A percentile compares a stretch with the other conserved stretches of the same genome.
These are phyloP conservation scores for Melanomma pulvis-pyrius DNA, from an alignment of 495 filamentous ascomycete genomes.

Conservation along the genomic window DNA sequence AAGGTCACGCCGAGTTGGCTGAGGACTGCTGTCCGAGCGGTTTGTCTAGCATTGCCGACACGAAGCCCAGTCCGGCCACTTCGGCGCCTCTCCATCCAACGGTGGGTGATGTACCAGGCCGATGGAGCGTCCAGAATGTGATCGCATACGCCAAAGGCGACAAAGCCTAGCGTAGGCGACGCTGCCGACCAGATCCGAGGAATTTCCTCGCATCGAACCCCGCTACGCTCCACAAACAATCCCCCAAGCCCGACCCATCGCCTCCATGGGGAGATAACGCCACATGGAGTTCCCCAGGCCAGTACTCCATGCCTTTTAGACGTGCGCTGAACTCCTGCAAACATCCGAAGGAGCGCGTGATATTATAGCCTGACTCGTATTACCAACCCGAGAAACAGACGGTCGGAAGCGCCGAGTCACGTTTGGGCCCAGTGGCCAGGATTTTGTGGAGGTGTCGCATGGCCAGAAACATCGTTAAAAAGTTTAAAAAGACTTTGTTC, in stretches of 20 bases:
- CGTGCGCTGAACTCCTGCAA: not conserved
- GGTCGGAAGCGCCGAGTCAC: conserved; percentile 25
- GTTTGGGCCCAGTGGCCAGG: conserved; percentile 4
- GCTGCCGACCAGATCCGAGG: not conserved
- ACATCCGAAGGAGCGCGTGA: conserved; percentile 2
- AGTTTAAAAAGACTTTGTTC: conserved; percentile 11
- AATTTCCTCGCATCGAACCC: not conserved
- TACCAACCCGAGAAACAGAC: conserved; percentile 6
- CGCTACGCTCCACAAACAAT: conserved; percentile 6
- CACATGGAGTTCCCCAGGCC: conserved; percentile 9
- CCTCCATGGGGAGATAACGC: not conserved
- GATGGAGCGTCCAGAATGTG: no score
- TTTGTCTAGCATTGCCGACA: not conserved
- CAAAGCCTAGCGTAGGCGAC: not conserved
- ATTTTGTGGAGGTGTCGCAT: conserved; percentile 6
- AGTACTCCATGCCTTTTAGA: not conserved
- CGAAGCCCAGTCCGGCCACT: not conserved
- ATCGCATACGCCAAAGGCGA: not conserved
- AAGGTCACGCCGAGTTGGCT: not conserved
- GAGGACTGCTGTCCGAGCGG: not conserved
- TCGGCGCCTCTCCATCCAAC: not conserved
- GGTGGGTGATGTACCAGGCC: not conserved
- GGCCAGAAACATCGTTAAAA: conserved; percentile 5
- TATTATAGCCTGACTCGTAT: conserved; percentile 3
- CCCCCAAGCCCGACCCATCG: not conserved